phyloP scores from a whole-genome alignment of 2,329 filamentous ascomycete species.

The Epicoccum nigrum region DNA sequence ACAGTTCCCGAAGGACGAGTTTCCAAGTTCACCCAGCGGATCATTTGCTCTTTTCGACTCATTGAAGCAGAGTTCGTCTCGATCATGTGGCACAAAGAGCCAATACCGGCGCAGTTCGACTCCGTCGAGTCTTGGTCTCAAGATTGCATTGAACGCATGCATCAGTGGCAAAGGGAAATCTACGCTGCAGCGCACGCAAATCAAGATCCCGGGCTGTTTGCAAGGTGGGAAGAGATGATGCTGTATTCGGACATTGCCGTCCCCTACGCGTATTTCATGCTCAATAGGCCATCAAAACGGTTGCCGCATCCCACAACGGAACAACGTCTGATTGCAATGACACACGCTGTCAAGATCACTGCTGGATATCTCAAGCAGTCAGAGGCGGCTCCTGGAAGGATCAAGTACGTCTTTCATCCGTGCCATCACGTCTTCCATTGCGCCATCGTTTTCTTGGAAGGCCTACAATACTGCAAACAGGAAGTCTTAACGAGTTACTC shows the following conservation, averaged over 20 bases:
- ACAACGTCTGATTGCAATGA: constrained; percentile 38
- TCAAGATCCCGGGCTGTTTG: constrained; percentile 30
- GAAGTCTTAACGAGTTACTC: constrained; percentile 37
- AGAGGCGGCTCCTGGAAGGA: constrained; percentile 41
- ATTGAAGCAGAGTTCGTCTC: constrained; percentile 45
- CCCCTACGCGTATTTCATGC: constrained; percentile 39
- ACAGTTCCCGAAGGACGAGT: constrained; percentile 36
- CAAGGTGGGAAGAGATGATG: constrained; percentile 45
- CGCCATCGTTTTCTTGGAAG: constrained; percentile 42
- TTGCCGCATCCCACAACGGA: constrained; percentile 34
- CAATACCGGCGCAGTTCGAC: constrained; percentile 32
- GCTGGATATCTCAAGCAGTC: constrained; percentile 42
- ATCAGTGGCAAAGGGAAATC: constrained; percentile 41
- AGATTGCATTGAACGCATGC: constrained; percentile 31
- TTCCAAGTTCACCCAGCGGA: constrained; percentile 44
- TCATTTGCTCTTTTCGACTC: constrained; percentile 43
- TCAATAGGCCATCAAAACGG: constrained; percentile 39
- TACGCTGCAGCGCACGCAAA: constrained; percentile 37
- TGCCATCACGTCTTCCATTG: constrained; percentile 45
- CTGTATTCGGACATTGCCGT: constrained; percentile 43
- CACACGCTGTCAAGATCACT: constrained; percentile 40
- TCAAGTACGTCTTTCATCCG: constrained; percentile 49
- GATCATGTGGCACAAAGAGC: constrained; percentile 40
- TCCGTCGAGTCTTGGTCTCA: constrained; percentile 41
- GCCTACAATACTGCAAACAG: constrained; percentile 38